Conservation (phyloP, 805 yeast species). For the Kluyveromyces starmeri region DNA sequence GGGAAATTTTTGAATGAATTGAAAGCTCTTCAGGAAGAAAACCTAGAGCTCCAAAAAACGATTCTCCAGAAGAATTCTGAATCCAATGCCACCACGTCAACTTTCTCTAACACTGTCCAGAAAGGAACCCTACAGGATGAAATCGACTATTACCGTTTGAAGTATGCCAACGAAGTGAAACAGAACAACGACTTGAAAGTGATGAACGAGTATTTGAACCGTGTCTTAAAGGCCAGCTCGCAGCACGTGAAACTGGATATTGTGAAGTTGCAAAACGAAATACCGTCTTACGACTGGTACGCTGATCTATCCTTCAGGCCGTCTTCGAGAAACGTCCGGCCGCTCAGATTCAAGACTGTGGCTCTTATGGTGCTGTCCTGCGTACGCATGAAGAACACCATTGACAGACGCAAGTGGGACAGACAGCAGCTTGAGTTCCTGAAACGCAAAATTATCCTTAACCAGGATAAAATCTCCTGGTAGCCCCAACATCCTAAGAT, state of each 20-base stretch:
- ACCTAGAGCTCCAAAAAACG: conserved; percentile 14
- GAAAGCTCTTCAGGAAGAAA: conserved; percentile 21
- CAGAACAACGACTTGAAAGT: conserved; percentile 26
- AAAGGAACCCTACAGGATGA: conserved; percentile 13
- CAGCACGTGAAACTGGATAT: conserved; percentile 24
- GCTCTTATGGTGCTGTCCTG: conserved; percentile 25
- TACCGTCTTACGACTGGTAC: conserved; percentile 1
- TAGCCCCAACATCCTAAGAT: conserved; percentile 1
- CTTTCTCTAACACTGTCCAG: conserved; percentile 4
- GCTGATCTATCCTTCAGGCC: conserved; percentile 1
- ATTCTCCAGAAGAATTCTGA: conserved; percentile 11
- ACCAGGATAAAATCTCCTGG: conserved; percentile 22
- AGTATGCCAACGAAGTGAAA: conserved; percentile 24
- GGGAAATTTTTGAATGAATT: conserved; percentile 17
- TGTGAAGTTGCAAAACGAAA: conserved; percentile 19
- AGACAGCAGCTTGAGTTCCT: conserved; percentile 19
- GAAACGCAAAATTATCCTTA: conserved; percentile 20
- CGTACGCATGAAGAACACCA: conserved; percentile 21
- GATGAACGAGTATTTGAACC: conserved; percentile 26
- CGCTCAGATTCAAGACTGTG: conserved; percentile 21
- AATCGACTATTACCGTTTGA: conserved; percentile 24
- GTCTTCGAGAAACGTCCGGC: background rate
- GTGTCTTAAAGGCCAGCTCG: conserved; percentile 24
- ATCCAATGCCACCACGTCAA: conserved; percentile 9
- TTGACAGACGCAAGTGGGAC: conserved; percentile 20